Base-by-base conservation (phyloP, 2,329 filamentous ascomycete genomes). In the Fusarium gaditjirri region DNA sequence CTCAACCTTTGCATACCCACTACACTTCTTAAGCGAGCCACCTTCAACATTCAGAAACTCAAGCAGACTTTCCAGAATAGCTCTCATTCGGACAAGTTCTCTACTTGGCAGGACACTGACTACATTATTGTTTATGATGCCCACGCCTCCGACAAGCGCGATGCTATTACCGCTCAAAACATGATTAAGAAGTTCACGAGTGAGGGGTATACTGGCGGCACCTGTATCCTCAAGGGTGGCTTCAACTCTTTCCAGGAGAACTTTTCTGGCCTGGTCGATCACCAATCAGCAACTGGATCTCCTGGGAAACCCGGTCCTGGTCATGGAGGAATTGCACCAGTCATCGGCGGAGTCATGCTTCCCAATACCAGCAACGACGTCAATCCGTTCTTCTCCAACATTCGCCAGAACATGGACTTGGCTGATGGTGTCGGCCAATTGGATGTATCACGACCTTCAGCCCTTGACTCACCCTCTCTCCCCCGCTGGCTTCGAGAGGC, bases 1-100 rank as follows among this genome's bases (percentile, higher is more conserved):
- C 83, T 99, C 36, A 98, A 97, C 78, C 85, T 99, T 9, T 98
- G 96, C 78, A 97, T 98, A 68, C 96, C 96, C 0, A 98, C 96
- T 0, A 98, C 95, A 0, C 84, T 99, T 19, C 83, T 99, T 23
- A 98, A 98, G 81, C 88, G 96, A 54, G 91, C 94, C 2, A 97
- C 94, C 0, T 98, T 97, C 81, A 95, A 95, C 75, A 88, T 97
- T 17, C 87, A 94, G 70, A 98, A 97, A 79, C 85, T 99, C 36
- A 90, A 93, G 73, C 92, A 95, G 68, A 98, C 94, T 0, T 97
- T 99, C 78, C 92, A 93, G 68, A 88, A 88, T 19, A 88, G 92
- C 11, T 82, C 86, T 5, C 91, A 95, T 65, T 91, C 92, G 72
- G 85, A 86, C 14, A 92, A 87, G 65, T 98, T 99, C 77, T 86